Conservation (phyloP, 768 basidiomycete genomes). For the Boletus rubroflammeus region DNA sequence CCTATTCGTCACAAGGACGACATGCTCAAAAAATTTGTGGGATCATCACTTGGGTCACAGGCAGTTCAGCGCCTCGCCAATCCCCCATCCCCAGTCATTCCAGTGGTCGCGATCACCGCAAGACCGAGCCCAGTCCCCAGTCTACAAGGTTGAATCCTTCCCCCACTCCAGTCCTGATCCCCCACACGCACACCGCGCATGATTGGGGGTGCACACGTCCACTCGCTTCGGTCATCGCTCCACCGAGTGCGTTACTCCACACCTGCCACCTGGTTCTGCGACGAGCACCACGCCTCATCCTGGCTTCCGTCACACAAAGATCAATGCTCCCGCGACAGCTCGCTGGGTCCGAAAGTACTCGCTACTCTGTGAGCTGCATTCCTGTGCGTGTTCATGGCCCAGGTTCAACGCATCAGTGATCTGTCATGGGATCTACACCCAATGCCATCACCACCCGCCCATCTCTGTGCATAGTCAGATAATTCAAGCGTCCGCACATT, state of each 20-base stretch:
- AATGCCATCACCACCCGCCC: conserved; percentile 12
- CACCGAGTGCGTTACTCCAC: conserved; percentile 26
- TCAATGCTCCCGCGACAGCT: conserved; percentile 21
- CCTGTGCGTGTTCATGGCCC: conserved; percentile 34
- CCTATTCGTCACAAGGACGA: conserved; percentile 27
- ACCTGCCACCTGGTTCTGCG: conserved; percentile 26
- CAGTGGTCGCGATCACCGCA: conserved; percentile 18
- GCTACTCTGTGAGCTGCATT: conserved; percentile 21
- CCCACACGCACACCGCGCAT: conserved; percentile 24
- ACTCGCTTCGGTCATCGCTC: conserved; percentile 37
- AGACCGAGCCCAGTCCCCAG: conserved; percentile 25
- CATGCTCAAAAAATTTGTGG: conserved; percentile 28
- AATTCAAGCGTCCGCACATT: conserved; percentile 4
- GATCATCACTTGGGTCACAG: conserved; percentile 25
- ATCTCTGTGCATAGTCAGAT: conserved; percentile 24
- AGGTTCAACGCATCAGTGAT: conserved; percentile 20
- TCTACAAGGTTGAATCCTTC: conserved; percentile 41
- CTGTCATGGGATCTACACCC: neutral
- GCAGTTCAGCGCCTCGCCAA: conserved; percentile 28
- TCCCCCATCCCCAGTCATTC: conserved; percentile 20
- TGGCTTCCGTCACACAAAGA: neutral
- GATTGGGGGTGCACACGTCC: conserved; percentile 27
- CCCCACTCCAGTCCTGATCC: conserved; percentile 35
- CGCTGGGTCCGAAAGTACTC: conserved; percentile 26
- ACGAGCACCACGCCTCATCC: conserved; percentile 3